These are phyloP conservation scores for Pelagophyceae sp. DNA, from an alignment of 352 stramenopile genomes.

Conservation along the genomic window DNA sequence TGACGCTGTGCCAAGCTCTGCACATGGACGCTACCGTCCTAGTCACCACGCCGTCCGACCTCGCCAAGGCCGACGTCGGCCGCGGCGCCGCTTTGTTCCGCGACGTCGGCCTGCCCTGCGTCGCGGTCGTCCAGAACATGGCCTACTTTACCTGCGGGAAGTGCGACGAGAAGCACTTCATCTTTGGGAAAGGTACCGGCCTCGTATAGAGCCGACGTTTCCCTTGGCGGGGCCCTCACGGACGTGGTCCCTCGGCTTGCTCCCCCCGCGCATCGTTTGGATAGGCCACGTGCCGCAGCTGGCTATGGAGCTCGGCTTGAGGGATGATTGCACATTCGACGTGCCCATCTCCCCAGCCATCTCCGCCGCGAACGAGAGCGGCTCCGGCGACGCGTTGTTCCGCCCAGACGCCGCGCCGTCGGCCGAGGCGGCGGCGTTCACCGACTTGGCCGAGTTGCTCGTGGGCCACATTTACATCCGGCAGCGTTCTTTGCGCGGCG, in stretches of 20 bases:
- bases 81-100: constrained; percentile 98
- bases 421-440: not conserved
- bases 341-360: not conserved
- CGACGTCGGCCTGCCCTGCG: constrained; percentile 77
- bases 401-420: too few species aligned
- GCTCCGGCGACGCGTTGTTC: too few species aligned
- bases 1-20: constrained; percentile 92
- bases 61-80: constrained; percentile 91
- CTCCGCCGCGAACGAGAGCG: not conserved
- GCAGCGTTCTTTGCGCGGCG: too few species aligned
- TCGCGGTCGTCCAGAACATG: constrained; percentile 64
- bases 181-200: not conserved
- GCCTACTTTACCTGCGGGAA: constrained; percentile 41
- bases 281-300: constrained; percentile 1
- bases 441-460: not conserved
- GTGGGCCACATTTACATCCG: not conserved
- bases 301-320: not conserved
- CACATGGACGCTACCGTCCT: constrained; percentile 80
- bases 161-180: not conserved
- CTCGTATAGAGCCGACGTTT: too few species aligned
- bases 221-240: too few species aligned
- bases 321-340: not conserved
- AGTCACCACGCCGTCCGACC: constrained; percentile 95
- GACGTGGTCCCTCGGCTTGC: too few species aligned
- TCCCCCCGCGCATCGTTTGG: too few species aligned